Evolutionary conservation across 116 monocot genomes (phyloP).

Genomic region (Posidonia oceanica): DNA sequence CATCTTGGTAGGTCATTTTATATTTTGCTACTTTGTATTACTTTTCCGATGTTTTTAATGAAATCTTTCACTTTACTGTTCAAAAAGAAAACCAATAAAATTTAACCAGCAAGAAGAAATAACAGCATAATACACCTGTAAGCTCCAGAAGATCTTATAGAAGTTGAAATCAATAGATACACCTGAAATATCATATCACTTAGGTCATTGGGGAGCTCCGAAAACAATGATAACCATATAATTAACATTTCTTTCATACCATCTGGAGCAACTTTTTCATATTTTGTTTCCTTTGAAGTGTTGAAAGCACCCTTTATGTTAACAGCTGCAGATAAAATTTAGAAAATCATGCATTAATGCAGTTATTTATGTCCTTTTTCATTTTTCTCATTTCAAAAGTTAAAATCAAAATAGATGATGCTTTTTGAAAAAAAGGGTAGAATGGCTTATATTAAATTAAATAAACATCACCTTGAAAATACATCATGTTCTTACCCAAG

Average conservation of each 20-base stretch:
- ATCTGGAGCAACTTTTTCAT: conserved; percentile 81
- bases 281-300: conserved; percentile 91
- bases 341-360: too few relatives aligned
- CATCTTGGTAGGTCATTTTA: too few relatives aligned
- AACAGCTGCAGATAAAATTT: conserved; percentile 40
- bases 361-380: too few relatives aligned
- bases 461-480: too few relatives aligned
- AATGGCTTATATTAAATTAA: too few relatives aligned
- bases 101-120: neutral
- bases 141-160: conserved; percentile 98
- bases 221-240: neutral
- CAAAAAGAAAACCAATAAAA: neutral
- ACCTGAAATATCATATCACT: conserved; percentile 29
- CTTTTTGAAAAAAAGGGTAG: neutral
- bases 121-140: conserved; percentile 41
- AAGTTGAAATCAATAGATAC: conserved; percentile 93
- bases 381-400: too few relatives aligned
- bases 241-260: conserved; percentile 31
- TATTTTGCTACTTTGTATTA: too few relatives aligned
- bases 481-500: too few relatives aligned
- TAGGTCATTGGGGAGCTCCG: neutral
- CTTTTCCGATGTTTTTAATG: too few relatives aligned
- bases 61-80: too few relatives aligned
- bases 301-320: conserved; percentile 97
- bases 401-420: neutral